Conservation (phyloP, 139 green algal species). For the Tetraselmis chui region DNA sequence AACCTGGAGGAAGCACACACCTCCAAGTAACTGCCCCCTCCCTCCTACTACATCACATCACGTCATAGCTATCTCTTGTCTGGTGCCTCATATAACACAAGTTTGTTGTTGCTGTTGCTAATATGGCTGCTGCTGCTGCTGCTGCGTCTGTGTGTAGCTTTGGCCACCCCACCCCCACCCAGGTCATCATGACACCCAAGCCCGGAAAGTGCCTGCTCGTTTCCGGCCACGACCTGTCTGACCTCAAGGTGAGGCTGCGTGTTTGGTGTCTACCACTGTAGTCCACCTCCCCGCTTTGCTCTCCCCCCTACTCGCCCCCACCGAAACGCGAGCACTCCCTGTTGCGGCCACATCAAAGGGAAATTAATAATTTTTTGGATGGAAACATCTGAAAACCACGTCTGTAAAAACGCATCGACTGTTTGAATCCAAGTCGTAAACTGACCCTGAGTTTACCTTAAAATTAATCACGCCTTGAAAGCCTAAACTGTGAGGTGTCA, state of each 20-base stretch:
- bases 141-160: conserved; percentile 25
- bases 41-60: no score
- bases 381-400: no score
- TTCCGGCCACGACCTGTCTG: conserved; percentile 67
- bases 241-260: conserved; percentile 35
- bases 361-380: no score
- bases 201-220: conserved; percentile 64
- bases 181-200: conserved; percentile 45
- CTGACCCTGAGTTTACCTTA: no score
- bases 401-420: no score
- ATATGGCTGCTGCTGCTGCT: background rate
- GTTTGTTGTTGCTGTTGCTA: background rate
- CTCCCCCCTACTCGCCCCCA: background rate
- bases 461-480: no score
- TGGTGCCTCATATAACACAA: background rate
- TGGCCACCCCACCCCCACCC: conserved; percentile 43
- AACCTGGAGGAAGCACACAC: conserved; percentile 50
- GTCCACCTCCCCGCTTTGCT: background rate
- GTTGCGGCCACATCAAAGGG: no score
- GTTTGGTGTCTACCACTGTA: no score
- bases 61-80: no score
- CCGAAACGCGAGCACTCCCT: no score
- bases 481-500: no score
- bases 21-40: conserved; percentile 2
- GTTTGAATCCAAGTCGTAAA: no score